These are phyloP conservation scores for Fraxinus quadrangulata DNA, from an alignment of 257 asterid genomes.

Conservation along the genomic window DNA sequence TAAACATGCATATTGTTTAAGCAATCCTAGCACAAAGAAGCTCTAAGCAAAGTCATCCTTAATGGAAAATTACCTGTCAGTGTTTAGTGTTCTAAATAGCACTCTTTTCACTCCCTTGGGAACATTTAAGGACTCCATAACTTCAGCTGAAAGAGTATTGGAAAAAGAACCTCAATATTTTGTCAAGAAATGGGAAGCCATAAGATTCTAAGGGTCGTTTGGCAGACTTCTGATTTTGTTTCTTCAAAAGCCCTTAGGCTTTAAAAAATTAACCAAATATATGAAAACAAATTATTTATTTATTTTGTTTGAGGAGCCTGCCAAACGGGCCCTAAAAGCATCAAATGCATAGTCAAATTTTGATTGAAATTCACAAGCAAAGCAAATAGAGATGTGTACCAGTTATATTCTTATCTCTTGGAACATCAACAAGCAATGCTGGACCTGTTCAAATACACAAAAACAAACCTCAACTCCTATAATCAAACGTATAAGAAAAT, in stretches of 20 bases:
- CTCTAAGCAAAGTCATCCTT: conserved; percentile 12
- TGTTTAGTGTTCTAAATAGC: conserved; percentile 85
- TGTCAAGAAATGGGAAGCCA: conserved; percentile 6
- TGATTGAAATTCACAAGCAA: too few species aligned
- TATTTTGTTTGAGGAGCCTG: too few species aligned
- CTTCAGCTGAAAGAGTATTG: conserved; percentile 57
- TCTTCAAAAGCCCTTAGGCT: too few species aligned
- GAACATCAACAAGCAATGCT: conserved; percentile 86
- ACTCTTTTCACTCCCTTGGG: conserved; percentile 93
- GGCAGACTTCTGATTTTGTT: too few species aligned
- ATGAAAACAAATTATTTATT: too few species aligned
- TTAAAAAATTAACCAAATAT: too few species aligned
- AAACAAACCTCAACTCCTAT: not conserved
- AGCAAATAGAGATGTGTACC: conserved; percentile 43
- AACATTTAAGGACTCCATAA: conserved; percentile 76
- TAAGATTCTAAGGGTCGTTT: not conserved
- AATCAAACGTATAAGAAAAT: not conserved
- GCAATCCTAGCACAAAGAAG: conserved; percentile 6
- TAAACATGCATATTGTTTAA: not conserved
- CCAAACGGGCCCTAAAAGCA: too few species aligned
- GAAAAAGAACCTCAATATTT: not conserved
- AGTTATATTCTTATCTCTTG: conserved; percentile 82
- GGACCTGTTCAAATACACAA: conserved; percentile 56
- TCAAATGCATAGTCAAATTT: too few species aligned
- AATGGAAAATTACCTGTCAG: conserved; percentile 70